These are phyloP conservation scores for Inga oerstediana DNA, from an alignment of 306 rosid species.

Conservation along the genomic window DNA sequence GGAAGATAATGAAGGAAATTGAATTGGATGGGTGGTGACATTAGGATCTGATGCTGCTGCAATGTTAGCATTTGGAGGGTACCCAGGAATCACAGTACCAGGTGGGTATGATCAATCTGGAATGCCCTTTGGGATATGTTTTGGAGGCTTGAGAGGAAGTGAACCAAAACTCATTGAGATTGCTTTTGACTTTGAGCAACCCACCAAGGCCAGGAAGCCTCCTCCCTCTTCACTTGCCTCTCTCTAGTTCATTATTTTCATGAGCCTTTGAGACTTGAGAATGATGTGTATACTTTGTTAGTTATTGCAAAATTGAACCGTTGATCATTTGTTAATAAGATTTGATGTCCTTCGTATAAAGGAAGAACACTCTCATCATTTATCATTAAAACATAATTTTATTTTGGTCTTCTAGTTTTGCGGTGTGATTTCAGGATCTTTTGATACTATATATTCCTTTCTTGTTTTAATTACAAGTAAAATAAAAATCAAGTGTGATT, in stretches of 20 bases:
- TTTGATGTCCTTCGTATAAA: background rate
- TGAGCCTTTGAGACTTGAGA: background rate
- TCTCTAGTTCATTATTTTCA: background rate
- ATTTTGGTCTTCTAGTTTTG: too few species aligned
- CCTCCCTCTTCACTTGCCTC: constrained; percentile 21
- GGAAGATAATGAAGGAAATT: constrained; percentile 45
- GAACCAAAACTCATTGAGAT: constrained; percentile 55
- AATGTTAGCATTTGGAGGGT: constrained; percentile 53
- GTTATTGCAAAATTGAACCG: background rate
- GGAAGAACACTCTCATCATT: too few species aligned
- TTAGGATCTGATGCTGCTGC: constrained; percentile 14
- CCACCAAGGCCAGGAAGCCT: constrained; percentile 48
- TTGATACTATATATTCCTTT: too few species aligned
- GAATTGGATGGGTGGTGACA: constrained; percentile 58
- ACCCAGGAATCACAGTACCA: constrained; percentile 58
- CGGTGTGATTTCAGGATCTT: too few species aligned
- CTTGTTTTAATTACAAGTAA: too few species aligned
- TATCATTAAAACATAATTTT: too few species aligned
- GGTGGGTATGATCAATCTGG: constrained; percentile 46
- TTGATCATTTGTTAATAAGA: background rate
- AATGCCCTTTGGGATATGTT: constrained; percentile 49
- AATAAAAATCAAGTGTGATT: too few species aligned
- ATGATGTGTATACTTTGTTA: background rate
- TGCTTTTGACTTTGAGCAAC: constrained; percentile 63
- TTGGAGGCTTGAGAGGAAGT: constrained; percentile 53